Conservation (phyloP, 2,329 filamentous ascomycete genomes). For the Beauveria rudraprayagi region DNA sequence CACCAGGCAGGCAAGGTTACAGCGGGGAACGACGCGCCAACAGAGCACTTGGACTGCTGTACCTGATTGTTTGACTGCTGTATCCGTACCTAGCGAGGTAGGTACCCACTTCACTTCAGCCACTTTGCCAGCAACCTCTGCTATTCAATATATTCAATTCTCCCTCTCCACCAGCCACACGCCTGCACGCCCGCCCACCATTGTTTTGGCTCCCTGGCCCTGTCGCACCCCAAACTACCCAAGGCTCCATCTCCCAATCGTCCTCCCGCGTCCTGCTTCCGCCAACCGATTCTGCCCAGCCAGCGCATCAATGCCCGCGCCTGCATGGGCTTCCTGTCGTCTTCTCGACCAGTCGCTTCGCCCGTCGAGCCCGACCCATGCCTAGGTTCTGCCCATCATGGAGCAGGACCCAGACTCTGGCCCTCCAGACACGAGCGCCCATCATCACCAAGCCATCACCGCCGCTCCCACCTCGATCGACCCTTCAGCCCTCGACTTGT, state of each 20-base stretch:
- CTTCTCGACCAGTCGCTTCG: conserved; percentile 33
- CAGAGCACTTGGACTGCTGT: not conserved
- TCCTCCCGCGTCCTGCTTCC: conserved; percentile 4
- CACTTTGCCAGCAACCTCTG: not conserved
- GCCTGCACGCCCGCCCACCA: not conserved
- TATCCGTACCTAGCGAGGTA: not conserved
- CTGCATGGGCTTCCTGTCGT: conserved; percentile 34
- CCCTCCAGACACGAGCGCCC: conserved; percentile 13
- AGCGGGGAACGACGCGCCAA: not conserved
- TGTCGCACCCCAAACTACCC: conserved; percentile 9
- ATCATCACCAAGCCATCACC: conserved; percentile 15
- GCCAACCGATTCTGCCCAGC: conserved; percentile 7
- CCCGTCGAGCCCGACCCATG: conserved; percentile 36
- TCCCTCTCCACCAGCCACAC: conserved; percentile 6
- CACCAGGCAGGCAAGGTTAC: not conserved
- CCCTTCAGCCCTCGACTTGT: not conserved
- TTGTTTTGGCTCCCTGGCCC: not conserved
- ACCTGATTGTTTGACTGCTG: not conserved
- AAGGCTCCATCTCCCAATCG: conserved; percentile 11
- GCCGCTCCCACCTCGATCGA: conserved; percentile 13
- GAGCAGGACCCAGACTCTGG: conserved; percentile 27
- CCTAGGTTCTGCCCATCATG: conserved; percentile 36
- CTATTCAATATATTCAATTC: not conserved
- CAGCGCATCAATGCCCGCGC: conserved; percentile 14
- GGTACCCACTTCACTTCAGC: not conserved